Conservation (phyloP, 1,139 yeast genomes). For the Tardiomyces blankii region DNA sequence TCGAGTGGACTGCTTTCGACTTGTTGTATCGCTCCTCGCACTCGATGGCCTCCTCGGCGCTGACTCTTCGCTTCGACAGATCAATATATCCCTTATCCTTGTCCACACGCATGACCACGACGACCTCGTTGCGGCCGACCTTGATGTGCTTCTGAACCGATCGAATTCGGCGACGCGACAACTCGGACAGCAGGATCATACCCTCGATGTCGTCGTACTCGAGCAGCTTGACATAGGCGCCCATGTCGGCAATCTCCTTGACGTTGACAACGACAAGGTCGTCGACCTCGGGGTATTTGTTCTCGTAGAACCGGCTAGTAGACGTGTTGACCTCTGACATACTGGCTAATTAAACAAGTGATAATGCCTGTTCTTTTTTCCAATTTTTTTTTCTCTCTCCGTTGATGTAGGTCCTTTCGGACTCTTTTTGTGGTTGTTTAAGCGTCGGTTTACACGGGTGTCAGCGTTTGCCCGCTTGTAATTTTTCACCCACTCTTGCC, state of each 20-base stretch:
- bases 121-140: constrained; percentile 98
- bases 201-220: constrained; percentile 99
- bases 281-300: constrained; percentile 97
- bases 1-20: constrained; percentile 95
- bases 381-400: too few species aligned
- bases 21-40: constrained; percentile 98
- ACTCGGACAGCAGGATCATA: constrained; percentile 91
- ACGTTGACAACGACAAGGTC: constrained; percentile 99
- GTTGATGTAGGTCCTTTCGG: neutral
- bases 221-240: constrained; percentile 87
- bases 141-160: constrained; percentile 95
- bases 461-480: neutral
- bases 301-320: constrained; percentile 93
- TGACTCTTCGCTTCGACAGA: constrained; percentile 92
- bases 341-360: neutral
- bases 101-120: constrained; percentile 97
- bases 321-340: constrained; percentile 45
- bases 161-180: constrained; percentile 97
- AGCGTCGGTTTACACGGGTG: too few species aligned
- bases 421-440: too few species aligned
- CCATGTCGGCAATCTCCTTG: constrained; percentile 97
- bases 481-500: neutral
- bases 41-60: constrained; percentile 94
- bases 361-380: neutral
- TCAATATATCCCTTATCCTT: constrained; percentile 98